Percentiles rank a stretch among this genome's conserved stretches.
These are phyloP conservation scores for Mycena floridula DNA, from an alignment of 768 basidiomycete species.

Conservation along the genomic window DNA sequence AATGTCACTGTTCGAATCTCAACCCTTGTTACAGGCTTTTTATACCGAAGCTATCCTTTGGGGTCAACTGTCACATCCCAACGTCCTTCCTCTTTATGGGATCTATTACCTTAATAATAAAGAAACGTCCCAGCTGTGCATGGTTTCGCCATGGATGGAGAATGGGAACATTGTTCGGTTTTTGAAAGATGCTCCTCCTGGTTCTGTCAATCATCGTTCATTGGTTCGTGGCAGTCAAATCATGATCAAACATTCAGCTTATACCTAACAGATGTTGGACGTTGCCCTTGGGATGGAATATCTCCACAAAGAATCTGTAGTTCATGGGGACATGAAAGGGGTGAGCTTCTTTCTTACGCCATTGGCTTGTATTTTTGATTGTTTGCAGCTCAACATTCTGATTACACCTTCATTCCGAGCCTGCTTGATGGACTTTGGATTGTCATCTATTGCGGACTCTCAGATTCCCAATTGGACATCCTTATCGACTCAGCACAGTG, in stretches of 20 bases:
- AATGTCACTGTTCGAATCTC: neutral
- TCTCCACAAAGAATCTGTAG: slow-evolving; percentile 7
- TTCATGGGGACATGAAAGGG: slow-evolving; percentile 15
- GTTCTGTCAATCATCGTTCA: neutral
- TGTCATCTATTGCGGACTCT: neutral
- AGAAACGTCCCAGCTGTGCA: slow-evolving; percentile 2
- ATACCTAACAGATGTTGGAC: slow-evolving; percentile 5
- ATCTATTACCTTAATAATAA: slow-evolving; percentile 13
- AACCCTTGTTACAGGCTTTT: slow-evolving; percentile 12
- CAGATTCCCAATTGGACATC: neutral
- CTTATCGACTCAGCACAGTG: neutral
- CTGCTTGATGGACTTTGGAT: slow-evolving; percentile 6
- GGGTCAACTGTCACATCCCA: slow-evolving; percentile 25
- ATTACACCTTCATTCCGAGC: slow-evolving; percentile 1
- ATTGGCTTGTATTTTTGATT: neutral
- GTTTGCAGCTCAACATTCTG: slow-evolving; percentile 4
- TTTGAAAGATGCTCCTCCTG: slow-evolving; percentile 1
- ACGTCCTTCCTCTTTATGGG: slow-evolving; percentile 30
- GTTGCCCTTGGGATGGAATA: slow-evolving; percentile 9
- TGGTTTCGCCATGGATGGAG: slow-evolving; percentile 16
- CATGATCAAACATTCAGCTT: neutral
- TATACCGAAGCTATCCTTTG: slow-evolving; percentile 27
- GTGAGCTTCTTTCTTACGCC: slow-evolving; percentile 3
- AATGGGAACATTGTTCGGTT: slow-evolving; percentile 13
- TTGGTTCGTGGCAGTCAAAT: slow-evolving; percentile 2